Evolutionary conservation across 768 basidiomycete genomes (phyloP).

Genomic region (Lactarius quietus): DNA sequence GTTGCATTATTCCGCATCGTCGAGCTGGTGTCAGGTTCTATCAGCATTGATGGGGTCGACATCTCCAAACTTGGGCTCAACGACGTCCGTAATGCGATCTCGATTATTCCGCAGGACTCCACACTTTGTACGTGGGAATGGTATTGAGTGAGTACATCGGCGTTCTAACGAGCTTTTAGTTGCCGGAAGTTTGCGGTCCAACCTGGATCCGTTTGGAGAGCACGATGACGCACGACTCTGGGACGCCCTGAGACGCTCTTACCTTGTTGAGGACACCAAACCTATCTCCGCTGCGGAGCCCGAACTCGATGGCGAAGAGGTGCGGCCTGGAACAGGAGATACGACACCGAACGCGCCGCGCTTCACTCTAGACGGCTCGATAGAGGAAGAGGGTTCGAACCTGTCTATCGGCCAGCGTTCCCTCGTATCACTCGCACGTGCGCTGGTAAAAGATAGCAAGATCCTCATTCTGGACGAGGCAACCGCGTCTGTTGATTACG

Average conservation of each 20-base stretch:
- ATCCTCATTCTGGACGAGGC: constrained; percentile 91
- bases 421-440: constrained; percentile 83
- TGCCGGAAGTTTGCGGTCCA: constrained; percentile 78
- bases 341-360: constrained; percentile 33
- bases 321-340: constrained; percentile 35
- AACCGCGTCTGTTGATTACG: constrained; percentile 86
- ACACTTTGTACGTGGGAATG: constrained; percentile 39
- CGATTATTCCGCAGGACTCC: constrained; percentile 84
- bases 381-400: constrained; percentile 87
- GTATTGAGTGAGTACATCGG: constrained; percentile 40
- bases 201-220: constrained; percentile 84
- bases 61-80: constrained; percentile 75
- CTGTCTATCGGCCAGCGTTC: constrained; percentile 79
- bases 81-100: constrained; percentile 62
- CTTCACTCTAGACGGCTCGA: constrained; percentile 77
- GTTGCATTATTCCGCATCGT: constrained; percentile 83
- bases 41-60: constrained; percentile 80
- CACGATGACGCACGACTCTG: constrained; percentile 79
- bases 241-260: constrained; percentile 84
- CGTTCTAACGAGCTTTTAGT: constrained; percentile 39
- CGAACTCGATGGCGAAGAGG: constrained; percentile 35
- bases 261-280: constrained; percentile 61
- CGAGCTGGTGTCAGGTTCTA: constrained; percentile 70
- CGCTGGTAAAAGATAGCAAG: constrained; percentile 80
- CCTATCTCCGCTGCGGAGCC: constrained; percentile 29